phyloP scores from a whole-genome alignment of 768 basidiomycete genomes.

The Lactifluus subvellereus region DNA sequence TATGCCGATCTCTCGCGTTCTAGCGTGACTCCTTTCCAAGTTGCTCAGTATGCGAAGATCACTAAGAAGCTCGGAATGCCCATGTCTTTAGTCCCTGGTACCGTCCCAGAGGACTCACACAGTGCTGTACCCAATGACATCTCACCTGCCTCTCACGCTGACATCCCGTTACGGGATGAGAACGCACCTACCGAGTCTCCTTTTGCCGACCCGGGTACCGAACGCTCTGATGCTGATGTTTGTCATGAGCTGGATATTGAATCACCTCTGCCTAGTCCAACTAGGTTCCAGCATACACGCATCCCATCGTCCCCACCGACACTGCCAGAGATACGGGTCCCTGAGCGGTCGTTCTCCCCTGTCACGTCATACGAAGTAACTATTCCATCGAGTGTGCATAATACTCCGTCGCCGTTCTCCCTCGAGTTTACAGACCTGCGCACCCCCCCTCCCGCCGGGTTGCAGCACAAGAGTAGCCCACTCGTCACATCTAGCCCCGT shows the following conservation, averaged over 20 bases:
- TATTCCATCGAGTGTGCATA: slow-evolving; percentile 19
- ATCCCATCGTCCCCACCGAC: slow-evolving; percentile 47
- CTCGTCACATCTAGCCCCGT: slow-evolving; percentile 15
- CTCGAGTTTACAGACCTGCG: slow-evolving; percentile 23
- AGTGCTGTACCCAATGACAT: slow-evolving; percentile 14
- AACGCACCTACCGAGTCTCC: slow-evolving; percentile 27
- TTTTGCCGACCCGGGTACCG: slow-evolving; percentile 27
- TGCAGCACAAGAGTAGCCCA: slow-evolving; percentile 23
- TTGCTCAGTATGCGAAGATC: slow-evolving; percentile 68
- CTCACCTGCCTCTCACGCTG: not conserved
- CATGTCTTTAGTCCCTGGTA: slow-evolving; percentile 26
- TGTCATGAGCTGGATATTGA: slow-evolving; percentile 19
- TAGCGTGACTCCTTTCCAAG: slow-evolving; percentile 71
- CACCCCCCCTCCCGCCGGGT: slow-evolving; percentile 22
- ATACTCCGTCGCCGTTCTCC: slow-evolving; percentile 28
- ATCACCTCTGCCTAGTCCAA: slow-evolving; percentile 30
- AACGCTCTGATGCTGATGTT: not conserved
- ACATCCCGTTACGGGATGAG: slow-evolving; percentile 1
- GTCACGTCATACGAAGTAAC: slow-evolving; percentile 31
- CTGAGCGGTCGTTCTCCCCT: slow-evolving; percentile 40
- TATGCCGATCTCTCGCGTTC: slow-evolving; percentile 63
- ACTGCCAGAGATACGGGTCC: slow-evolving; percentile 47
- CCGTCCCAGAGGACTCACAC: slow-evolving; percentile 25
- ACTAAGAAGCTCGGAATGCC: slow-evolving; percentile 45
- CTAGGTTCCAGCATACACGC: slow-evolving; percentile 35